A percentile compares a stretch with the other conserved stretches of the same genome.
Evolutionary conservation across 495 filamentous ascomycete genomes (phyloP).

Genomic region (Penicillium atrosanguineum): DNA sequence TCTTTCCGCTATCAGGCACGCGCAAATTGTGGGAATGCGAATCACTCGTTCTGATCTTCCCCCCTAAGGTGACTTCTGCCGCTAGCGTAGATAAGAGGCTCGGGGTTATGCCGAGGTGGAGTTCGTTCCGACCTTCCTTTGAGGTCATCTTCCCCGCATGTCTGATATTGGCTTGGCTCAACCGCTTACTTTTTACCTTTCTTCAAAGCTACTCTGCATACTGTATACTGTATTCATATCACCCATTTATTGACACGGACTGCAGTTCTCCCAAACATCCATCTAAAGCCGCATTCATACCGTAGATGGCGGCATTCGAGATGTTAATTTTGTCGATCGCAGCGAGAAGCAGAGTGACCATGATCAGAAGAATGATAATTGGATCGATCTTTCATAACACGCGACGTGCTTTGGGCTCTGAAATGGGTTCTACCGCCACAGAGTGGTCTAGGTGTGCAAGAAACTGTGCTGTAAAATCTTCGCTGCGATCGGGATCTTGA

Average conservation of each 20-base stretch:
- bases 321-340: slow-evolving; percentile 37
- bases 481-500: neutral
- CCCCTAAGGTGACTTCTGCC: neutral
- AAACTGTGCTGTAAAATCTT: slow-evolving; percentile 23
- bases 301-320: slow-evolving; percentile 43
- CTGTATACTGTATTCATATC: no score
- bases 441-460: slow-evolving; percentile 8
- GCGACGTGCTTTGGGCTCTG: slow-evolving; percentile 16
- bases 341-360: slow-evolving; percentile 26
- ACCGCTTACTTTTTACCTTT: no score
- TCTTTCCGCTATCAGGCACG: neutral
- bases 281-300: no score
- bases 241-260: no score
- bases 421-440: slow-evolving; percentile 15
- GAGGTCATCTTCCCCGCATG: slow-evolving; percentile 3
- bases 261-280: no score
- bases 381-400: slow-evolving; percentile 35
- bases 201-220: no score
- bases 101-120: slow-evolving; percentile 4
- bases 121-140: slow-evolving; percentile 6
- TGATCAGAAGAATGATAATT: slow-evolving; percentile 32
- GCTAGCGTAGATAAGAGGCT: slow-evolving; percentile 3
- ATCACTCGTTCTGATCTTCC: slow-evolving; percentile 8
- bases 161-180: no score
- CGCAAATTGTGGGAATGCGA: neutral